Conservation (phyloP, 345 rosid species). For the Acer saccharum region DNA sequence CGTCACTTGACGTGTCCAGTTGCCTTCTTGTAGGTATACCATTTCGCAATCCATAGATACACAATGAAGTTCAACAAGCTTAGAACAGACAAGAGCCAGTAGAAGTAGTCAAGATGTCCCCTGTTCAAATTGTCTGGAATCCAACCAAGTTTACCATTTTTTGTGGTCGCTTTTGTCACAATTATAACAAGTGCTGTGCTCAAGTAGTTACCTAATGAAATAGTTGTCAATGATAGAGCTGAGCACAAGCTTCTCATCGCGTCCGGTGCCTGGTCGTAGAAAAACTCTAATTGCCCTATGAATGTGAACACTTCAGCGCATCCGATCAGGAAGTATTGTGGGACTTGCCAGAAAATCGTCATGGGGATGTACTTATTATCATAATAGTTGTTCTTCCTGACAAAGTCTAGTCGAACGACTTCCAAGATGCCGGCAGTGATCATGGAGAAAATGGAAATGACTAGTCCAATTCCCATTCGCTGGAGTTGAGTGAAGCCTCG, state of each 20-base stretch:
- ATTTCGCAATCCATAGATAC: slow-evolving; percentile 68
- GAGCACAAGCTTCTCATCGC: slow-evolving; percentile 94
- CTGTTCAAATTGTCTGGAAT: slow-evolving; percentile 76
- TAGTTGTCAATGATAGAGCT: slow-evolving; percentile 76
- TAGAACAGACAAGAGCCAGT: slow-evolving; percentile 73
- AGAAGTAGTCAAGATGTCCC: slow-evolving; percentile 90
- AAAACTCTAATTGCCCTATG: slow-evolving; percentile 86
- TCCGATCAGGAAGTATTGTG: slow-evolving; percentile 81
- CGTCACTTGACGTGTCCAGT: slow-evolving; percentile 31
- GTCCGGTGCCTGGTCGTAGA: slow-evolving; percentile 95
- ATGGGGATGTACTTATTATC: slow-evolving; percentile 55
- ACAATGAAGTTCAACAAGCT: slow-evolving; percentile 72
- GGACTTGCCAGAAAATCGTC: slow-evolving; percentile 96
- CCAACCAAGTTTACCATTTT: slow-evolving; percentile 74
- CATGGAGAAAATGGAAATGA: slow-evolving; percentile 80
- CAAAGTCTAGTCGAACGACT: slow-evolving; percentile 56
- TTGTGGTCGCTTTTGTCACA: slow-evolving; percentile 57
- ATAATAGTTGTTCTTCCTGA: slow-evolving; percentile 57
- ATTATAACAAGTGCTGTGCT: slow-evolving; percentile 73
- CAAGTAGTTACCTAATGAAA: slow-evolving; percentile 76
- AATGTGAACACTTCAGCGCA: slow-evolving; percentile 90
- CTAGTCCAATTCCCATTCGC: slow-evolving; percentile 88
- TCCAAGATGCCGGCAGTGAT: slow-evolving; percentile 68
- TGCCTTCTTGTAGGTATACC: slow-evolving; percentile 81
- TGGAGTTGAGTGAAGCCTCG: slow-evolving; percentile 96